phyloP scores from a whole-genome alignment of 192 early-diverging fungal species.

The Backusella tuberculispora region DNA sequence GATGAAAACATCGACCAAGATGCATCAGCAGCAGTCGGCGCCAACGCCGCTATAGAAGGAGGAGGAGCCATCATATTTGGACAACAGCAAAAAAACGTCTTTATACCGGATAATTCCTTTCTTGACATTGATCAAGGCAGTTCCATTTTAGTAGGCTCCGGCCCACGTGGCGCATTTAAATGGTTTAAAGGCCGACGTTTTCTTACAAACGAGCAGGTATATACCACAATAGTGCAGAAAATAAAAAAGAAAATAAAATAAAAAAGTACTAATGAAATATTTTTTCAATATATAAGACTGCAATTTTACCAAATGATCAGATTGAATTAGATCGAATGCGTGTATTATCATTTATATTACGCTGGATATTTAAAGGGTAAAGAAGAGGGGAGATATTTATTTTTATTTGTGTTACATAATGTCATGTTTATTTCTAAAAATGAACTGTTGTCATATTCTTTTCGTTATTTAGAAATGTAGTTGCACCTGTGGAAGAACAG shows the following conservation, averaged over 20 bases:
- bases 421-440: constrained; percentile 7
- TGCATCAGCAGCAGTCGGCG: background rate
- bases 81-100: background rate
- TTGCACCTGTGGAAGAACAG: constrained; percentile 32
- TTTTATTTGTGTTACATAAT: constrained; percentile 1
- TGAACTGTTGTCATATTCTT: background rate
- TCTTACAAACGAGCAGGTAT: background rate
- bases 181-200: constrained; percentile 37
- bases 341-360: constrained; percentile 36
- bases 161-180: constrained; percentile 27
- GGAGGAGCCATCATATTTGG: background rate
- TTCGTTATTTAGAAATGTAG: constrained; percentile 18
- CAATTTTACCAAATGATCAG: constrained; percentile 33
- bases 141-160: constrained; percentile 7
- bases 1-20: background rate
- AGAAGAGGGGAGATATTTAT: background rate
- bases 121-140: background rate
- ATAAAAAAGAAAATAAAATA: background rate
- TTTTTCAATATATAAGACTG: no score
- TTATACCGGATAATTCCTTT: background rate
- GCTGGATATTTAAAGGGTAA: constrained; percentile 44
- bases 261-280: no score
- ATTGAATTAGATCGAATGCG: constrained; percentile 35
- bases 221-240: background rate
- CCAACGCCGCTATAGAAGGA: background rate